Evolutionary conservation across 371 early-diverging fungal genomes (phyloP).

Genomic region (Actinomucor elegans): DNA sequence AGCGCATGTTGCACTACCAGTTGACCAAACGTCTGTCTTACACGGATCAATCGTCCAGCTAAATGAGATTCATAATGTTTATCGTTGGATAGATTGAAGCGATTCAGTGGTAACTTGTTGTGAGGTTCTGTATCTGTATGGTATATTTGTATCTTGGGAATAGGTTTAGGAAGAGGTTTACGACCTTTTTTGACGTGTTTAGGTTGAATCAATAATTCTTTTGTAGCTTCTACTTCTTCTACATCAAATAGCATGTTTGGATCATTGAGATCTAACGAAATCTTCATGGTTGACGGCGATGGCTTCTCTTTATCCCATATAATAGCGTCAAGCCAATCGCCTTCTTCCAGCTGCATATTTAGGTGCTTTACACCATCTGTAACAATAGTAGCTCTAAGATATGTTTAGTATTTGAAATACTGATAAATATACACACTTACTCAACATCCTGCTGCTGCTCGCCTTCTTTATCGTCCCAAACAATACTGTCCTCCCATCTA

Average conservation of each 20-base stretch:
- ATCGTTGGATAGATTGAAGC: constrained; percentile 97
- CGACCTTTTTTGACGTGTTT: constrained; percentile 47
- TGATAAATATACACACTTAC: too few species aligned
- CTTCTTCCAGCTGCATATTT: constrained; percentile 62
- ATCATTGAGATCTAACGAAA: constrained; percentile 75
- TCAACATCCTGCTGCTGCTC: background rate
- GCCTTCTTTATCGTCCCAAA: constrained; percentile 71
- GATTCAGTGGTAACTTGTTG: constrained; percentile 66
- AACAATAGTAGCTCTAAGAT: too few species aligned
- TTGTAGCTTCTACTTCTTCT: constrained; percentile 54
- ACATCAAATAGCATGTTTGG: constrained; percentile 74
- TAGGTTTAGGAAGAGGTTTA: constrained; percentile 38
- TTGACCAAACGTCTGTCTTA: constrained; percentile 90
- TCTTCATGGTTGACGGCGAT: constrained; percentile 56
- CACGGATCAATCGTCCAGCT: constrained; percentile 72
- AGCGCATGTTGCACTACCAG: constrained; percentile 91
- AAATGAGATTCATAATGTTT: constrained; percentile 84
- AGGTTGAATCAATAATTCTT: constrained; percentile 40
- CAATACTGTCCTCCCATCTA: constrained; percentile 81
- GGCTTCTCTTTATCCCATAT: constrained; percentile 77
- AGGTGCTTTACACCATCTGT: constrained; percentile 32
- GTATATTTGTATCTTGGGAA: constrained; percentile 47
- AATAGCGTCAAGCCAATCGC: constrained; percentile 68
- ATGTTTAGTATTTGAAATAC: too few species aligned
- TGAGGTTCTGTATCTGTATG: constrained; percentile 52